Evolutionary conservation across 2,329 filamentous ascomycete species (phyloP).

Genomic region (Paracorniculantispora psalliotae): DNA sequence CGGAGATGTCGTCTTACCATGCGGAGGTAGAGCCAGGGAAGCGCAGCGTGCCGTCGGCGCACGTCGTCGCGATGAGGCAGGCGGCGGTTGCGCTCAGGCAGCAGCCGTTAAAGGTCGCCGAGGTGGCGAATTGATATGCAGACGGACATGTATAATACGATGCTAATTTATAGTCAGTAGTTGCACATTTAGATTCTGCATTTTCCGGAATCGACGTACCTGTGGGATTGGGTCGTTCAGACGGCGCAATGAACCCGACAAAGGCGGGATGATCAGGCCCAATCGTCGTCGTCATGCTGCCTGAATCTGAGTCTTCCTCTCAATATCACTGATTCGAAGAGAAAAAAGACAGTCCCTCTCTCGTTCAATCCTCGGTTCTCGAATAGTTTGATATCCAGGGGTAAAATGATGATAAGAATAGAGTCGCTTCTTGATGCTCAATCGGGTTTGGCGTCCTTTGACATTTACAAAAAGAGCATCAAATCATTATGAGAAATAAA

Average conservation of each 20-base stretch:
- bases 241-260: neutral
- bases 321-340: too few species aligned
- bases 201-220: neutral
- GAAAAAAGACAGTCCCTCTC: too few species aligned
- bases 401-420: neutral
- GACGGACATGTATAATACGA: neutral
- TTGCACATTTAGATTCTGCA: neutral
- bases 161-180: neutral
- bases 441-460: neutral
- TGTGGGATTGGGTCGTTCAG: neutral
- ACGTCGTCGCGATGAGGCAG: neutral
- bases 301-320: neutral
- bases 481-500: neutral
- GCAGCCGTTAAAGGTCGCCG: neutral
- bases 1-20: neutral
- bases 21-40: neutral
- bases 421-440: neutral
- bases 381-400: too few species aligned
- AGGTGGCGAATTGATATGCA: neutral
- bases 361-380: too few species aligned
- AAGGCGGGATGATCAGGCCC: neutral
- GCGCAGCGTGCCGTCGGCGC: neutral
- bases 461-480: neutral
- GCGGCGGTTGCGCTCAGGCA: neutral
- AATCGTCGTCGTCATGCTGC: neutral